Conservation (phyloP, 805 yeast genomes). For the Torulaspora maleeae region DNA sequence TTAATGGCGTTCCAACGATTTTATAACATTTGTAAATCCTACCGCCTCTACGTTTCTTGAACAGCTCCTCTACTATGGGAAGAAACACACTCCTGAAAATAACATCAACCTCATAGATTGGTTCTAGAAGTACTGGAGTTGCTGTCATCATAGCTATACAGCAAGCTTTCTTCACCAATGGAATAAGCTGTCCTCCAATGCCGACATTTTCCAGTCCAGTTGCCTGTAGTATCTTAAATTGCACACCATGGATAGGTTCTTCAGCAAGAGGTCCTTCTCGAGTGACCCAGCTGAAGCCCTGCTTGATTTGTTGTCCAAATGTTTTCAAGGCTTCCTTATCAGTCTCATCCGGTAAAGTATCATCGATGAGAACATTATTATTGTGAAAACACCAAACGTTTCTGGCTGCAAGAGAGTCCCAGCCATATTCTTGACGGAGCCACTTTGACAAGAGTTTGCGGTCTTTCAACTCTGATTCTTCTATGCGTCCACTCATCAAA, state of each 20-base stretch:
- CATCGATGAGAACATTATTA: slow-evolving; percentile 59
- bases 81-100: slow-evolving; percentile 50
- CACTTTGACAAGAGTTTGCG: slow-evolving; percentile 49
- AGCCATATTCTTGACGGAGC: slow-evolving; percentile 54
- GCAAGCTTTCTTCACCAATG: slow-evolving; percentile 79
- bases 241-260: slow-evolving; percentile 66
- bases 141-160: slow-evolving; percentile 76
- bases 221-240: slow-evolving; percentile 63
- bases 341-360: slow-evolving; percentile 67
- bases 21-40: slow-evolving; percentile 43
- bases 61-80: slow-evolving; percentile 44
- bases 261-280: slow-evolving; percentile 92
- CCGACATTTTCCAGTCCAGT: slow-evolving; percentile 36
- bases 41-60: slow-evolving; percentile 69
- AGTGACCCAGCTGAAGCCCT: slow-evolving; percentile 81
- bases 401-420: slow-evolving; percentile 83
- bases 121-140: slow-evolving; percentile 75
- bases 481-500: slow-evolving; percentile 36
- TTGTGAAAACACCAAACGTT: slow-evolving; percentile 79
- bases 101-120: slow-evolving; percentile 58
- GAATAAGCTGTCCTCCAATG: slow-evolving; percentile 60
- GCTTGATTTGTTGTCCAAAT: slow-evolving; percentile 52
- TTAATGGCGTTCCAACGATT: slow-evolving; percentile 70
- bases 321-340: slow-evolving; percentile 46
- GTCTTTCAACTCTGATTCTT: slow-evolving; percentile 40